phyloP scores from a whole-genome alignment of 1,284 basidiomycete genomes.

The Ustilago hordei region DNA sequence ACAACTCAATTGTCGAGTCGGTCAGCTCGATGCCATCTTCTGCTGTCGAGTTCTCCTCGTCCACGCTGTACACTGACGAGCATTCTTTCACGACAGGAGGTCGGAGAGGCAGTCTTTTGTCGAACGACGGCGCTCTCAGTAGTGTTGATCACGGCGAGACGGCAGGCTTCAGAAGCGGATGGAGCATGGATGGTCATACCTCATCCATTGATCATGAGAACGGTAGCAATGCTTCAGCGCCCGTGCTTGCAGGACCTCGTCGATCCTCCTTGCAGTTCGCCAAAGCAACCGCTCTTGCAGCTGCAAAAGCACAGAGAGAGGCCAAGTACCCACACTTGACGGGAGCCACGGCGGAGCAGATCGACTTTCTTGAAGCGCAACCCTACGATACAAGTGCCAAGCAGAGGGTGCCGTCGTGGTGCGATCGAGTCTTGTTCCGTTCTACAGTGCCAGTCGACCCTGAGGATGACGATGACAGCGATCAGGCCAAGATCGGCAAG shows the following conservation, averaged over 20 bases:
- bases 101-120: slow-evolving; percentile 26
- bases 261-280: slow-evolving; percentile 27
- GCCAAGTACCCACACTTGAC: slow-evolving; percentile 48
- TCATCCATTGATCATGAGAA: slow-evolving; percentile 20
- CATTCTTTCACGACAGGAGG: background rate
- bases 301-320: slow-evolving; percentile 32
- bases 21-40: slow-evolving; percentile 19
- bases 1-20: slow-evolving; percentile 31
- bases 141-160: slow-evolving; percentile 21
- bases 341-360: slow-evolving; percentile 45
- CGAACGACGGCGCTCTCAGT: slow-evolving; percentile 14
- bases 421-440: slow-evolving; percentile 67
- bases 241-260: slow-evolving; percentile 17
- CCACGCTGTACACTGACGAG: slow-evolving; percentile 11
- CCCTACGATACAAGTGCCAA: slow-evolving; percentile 73
- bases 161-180: slow-evolving; percentile 7
- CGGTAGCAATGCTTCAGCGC: background rate
- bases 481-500: background rate
- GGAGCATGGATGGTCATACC: slow-evolving; percentile 11
- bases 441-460: slow-evolving; percentile 53
- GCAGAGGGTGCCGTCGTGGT: slow-evolving; percentile 73
- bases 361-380: slow-evolving; percentile 63
- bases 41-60: slow-evolving; percentile 10
- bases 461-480: slow-evolving; percentile 21
- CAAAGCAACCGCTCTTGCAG: slow-evolving; percentile 21